Percentiles rank a stretch among this genome's conserved stretches.
phyloP scores from a whole-genome alignment of 1,284 basidiomycete species.

The Puccinia novopanici region DNA sequence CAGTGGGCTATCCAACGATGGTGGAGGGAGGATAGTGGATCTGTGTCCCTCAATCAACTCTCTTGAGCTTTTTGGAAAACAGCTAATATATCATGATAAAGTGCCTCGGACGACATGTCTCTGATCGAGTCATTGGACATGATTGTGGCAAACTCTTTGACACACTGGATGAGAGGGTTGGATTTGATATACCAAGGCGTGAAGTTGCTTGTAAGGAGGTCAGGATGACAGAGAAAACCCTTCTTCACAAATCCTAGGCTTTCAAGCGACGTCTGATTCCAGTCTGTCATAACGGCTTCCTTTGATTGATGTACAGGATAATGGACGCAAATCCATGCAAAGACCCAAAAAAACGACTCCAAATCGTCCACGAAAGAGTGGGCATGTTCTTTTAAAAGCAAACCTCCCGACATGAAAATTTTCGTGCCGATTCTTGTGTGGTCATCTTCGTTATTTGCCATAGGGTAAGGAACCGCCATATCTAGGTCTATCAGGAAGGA shows the following conservation, averaged over 20 bases:
- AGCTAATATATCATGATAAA: neutral
- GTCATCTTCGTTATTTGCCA: neutral
- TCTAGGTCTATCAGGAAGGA: constrained; percentile 16
- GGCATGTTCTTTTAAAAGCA: neutral
- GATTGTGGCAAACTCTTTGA: neutral
- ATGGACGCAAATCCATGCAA: constrained; percentile 1
- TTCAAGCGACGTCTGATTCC: neutral
- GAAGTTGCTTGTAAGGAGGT: neutral
- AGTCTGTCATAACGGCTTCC: neutral
- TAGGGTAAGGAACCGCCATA: neutral
- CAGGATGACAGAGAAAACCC: neutral
- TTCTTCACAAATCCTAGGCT: neutral
- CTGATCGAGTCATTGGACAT: neutral
- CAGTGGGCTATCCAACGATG: neutral
- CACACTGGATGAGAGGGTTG: neutral
- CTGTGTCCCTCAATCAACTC: neutral
- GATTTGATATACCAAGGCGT: neutral
- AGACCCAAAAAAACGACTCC: constrained; percentile 9
- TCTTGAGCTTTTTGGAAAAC: neutral
- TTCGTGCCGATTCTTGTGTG: neutral
- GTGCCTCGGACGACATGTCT: neutral
- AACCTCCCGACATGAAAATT: neutral
- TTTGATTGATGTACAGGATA: neutral
- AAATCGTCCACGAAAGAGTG: neutral
- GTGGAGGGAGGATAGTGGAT: neutral